Percentiles rank a stretch among this genome's conserved stretches.
phyloP scores from a whole-genome alignment of 495 filamentous ascomycete species.

The Penicillium atrosanguineum region DNA sequence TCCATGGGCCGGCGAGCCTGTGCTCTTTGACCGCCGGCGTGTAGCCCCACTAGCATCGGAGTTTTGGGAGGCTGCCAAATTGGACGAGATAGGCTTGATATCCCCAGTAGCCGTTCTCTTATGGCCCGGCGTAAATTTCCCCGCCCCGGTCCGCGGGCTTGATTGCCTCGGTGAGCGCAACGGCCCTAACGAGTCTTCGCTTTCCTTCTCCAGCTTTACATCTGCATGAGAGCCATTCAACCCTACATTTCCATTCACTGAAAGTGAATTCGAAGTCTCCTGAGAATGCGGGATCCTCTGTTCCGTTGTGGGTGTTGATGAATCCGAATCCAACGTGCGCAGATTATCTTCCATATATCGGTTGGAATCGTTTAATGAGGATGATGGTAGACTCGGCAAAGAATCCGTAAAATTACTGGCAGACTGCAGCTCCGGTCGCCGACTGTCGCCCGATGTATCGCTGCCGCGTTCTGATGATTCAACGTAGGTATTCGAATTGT shows the following conservation, averaged over 20 bases:
- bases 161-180: slow-evolving; percentile 7
- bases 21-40: slow-evolving; percentile 62
- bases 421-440: slow-evolving; percentile 19
- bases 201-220: slow-evolving; percentile 8
- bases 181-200: slow-evolving; percentile 13
- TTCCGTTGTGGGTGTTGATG: slow-evolving; percentile 8
- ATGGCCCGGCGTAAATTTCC: slow-evolving; percentile 28
- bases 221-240: slow-evolving; percentile 8
- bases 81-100: slow-evolving; percentile 50
- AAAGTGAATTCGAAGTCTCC: slow-evolving; percentile 4
- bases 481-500: slow-evolving; percentile 10
- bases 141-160: slow-evolving; percentile 9
- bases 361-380: slow-evolving; percentile 12
- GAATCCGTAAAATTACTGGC: slow-evolving; percentile 21
- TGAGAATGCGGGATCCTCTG: slow-evolving; percentile 2
- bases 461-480: slow-evolving; percentile 28
- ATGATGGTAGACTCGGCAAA: slow-evolving; percentile 14
- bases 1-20: slow-evolving; percentile 57
- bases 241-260: slow-evolving; percentile 8
- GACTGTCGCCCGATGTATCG: slow-evolving; percentile 21
- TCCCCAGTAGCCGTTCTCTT: slow-evolving; percentile 67
- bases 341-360: slow-evolving; percentile 11
- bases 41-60: slow-evolving; percentile 21
- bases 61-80: slow-evolving; percentile 34
- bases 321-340: slow-evolving; percentile 6